Evolutionary conservation across 192 early-diverging fungal species (phyloP), one percentile per base, ranked within the genome.

Genomic region (Backusella mclennaniae): DNA sequence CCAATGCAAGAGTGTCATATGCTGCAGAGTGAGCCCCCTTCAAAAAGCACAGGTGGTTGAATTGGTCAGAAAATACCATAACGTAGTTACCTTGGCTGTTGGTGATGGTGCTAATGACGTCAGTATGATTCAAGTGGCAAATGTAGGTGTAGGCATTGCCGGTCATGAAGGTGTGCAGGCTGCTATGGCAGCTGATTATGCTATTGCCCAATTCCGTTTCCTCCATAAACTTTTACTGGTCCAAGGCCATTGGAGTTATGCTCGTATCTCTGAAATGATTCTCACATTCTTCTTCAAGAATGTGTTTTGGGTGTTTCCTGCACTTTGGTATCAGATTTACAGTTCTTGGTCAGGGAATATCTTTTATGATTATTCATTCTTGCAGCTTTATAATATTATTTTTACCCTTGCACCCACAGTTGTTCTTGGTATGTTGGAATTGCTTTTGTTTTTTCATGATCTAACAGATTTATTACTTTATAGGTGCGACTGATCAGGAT

Each of bases 211-310:
- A 78, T 99, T 99, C 86, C 87, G 94, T 35, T 98, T 95, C 81
- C 88, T 99, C 63, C 82, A 85, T 21, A 94, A 92, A 76, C 85
- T 99, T 44, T 82, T 99, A 53, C 85, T 98, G 29, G 96, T 99
- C n/a, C 97, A 99, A 76, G 97, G 97, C 23, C 87, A 92, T 68
- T 99, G 92, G 91, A 92, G 91, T 66, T 99, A 99, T 82, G 84
- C 94, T 76, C 88, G 96, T 35, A 96, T 95, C 35, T 85, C 94
- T 26, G 93, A 96, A 80, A 90, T 97, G 87, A 94, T 96, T 26
- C 87, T 97, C 75, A 95, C 91, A 75, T 98, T 95, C 81, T 99
- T 98, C 81, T 98, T 96, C 90, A 99, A 99, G 81, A 97, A 98
- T 81, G 90, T 97, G 0, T 88, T 97, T 21, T 97, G 94, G 94